Percentiles rank a stretch among this genome's conserved stretches.
Conservation (phyloP, 179 eudicot species). For the Spinacia oleracea region DNA sequence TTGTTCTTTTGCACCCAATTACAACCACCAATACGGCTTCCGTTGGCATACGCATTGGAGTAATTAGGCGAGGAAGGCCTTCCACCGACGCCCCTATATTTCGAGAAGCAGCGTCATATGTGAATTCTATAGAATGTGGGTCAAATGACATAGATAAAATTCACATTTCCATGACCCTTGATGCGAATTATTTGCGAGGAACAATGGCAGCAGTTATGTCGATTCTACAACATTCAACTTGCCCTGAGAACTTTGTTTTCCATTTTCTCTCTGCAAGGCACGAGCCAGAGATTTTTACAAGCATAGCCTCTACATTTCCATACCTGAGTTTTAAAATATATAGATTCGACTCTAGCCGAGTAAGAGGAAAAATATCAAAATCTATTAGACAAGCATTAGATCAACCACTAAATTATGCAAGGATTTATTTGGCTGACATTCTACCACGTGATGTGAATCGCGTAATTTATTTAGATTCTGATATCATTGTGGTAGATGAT, state of each 20-base stretch:
- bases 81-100: conserved; percentile 22
- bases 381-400: conserved; percentile 47
- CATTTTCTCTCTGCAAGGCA: conserved; percentile 41
- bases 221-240: conserved; percentile 43
- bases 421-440: conserved; percentile 44
- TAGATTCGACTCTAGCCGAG: conserved; percentile 37
- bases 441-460: conserved; percentile 34
- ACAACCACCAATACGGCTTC: conserved; percentile 3
- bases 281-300: conserved; percentile 27
- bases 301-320: conserved; percentile 37
- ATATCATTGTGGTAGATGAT: conserved; percentile 44
- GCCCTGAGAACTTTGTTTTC: conserved; percentile 43
- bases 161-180: conserved; percentile 51
- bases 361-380: conserved; percentile 40
- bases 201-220: conserved; percentile 52
- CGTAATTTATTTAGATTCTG: conserved; percentile 43
- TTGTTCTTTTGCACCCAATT: conserved; percentile 21
- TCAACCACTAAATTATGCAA: conserved; percentile 44
- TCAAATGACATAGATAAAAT: conserved; percentile 21
- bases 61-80: conserved; percentile 25
- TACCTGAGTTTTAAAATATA: conserved; percentile 40
- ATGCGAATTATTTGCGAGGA: conserved; percentile 46
- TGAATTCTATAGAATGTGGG: conserved; percentile 22
- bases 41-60: conserved; percentile 28
- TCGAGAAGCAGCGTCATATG: conserved; percentile 34